Conservation (phyloP, 2,329 filamentous ascomycete species). For the Rutstroemia sp. region DNA sequence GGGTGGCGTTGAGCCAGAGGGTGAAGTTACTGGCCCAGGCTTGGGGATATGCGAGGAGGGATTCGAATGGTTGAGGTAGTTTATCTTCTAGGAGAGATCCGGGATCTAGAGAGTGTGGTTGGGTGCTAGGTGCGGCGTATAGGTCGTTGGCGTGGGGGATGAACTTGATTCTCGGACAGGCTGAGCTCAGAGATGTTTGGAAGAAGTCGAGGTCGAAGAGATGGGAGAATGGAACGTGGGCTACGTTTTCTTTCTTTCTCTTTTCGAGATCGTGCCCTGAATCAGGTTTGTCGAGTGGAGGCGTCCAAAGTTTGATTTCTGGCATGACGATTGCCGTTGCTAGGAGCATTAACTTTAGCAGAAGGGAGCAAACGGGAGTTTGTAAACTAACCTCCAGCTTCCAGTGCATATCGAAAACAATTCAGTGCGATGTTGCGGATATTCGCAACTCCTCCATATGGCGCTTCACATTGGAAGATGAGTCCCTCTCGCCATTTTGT, state of each 20-base stretch:
- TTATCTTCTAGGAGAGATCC: background rate
- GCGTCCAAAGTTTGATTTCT: slow-evolving; percentile 3
- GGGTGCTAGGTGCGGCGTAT: slow-evolving; percentile 11
- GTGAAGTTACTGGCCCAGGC: slow-evolving; percentile 20
- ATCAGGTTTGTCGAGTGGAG: slow-evolving; percentile 4
- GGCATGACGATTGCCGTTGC: slow-evolving; percentile 7
- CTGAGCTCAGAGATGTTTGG: slow-evolving; percentile 9
- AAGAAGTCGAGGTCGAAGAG: slow-evolving; percentile 23
- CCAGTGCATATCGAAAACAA: slow-evolving; percentile 35
- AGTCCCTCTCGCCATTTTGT: slow-evolving; percentile 30
- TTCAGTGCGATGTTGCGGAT: slow-evolving; percentile 35
- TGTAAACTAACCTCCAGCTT: slow-evolving; percentile 26
- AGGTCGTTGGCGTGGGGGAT: slow-evolving; percentile 15
- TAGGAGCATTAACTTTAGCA: background rate
- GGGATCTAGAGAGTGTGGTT: background rate
- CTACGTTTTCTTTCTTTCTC: slow-evolving; percentile 2
- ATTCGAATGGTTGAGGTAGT: background rate
- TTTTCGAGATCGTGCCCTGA: background rate
- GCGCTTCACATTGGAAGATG: slow-evolving; percentile 34
- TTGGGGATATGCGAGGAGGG: slow-evolving; percentile 11
- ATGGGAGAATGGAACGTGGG: slow-evolving; percentile 16
- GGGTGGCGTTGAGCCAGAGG: slow-evolving; percentile 19
- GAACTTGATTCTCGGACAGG: slow-evolving; percentile 17
- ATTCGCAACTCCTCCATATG: slow-evolving; percentile 34
- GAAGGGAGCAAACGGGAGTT: background rate